phyloP scores from a whole-genome alignment of 805 yeast genomes.

The Yarrowia porcina region DNA sequence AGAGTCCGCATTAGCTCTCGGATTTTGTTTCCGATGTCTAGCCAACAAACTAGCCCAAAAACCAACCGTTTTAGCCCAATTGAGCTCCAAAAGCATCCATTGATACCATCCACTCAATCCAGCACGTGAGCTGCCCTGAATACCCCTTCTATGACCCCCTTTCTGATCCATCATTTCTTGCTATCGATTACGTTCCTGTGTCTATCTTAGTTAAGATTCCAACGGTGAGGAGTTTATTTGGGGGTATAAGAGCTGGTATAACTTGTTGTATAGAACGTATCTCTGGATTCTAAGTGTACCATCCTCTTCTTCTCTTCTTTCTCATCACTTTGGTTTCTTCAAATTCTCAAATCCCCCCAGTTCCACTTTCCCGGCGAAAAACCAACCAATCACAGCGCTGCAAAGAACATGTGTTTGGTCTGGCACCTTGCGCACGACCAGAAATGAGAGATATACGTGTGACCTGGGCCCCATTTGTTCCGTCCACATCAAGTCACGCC shows the following conservation, averaged over 20 bases:
- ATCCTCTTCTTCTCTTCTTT: background rate
- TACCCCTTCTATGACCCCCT: background rate
- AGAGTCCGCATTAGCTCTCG: no score
- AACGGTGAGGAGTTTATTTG: conserved; percentile 9
- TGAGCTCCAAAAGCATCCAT: background rate
- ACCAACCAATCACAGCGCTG: background rate
- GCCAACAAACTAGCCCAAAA: background rate
- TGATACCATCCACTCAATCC: background rate
- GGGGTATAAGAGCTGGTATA: background rate
- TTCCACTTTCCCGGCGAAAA: background rate
- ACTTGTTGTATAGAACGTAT: no score
- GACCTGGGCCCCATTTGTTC: background rate
- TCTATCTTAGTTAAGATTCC: conserved; percentile 12
- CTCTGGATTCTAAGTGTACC: background rate
- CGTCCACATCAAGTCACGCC: no score
- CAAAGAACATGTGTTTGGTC: background rate
- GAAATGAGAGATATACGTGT: background rate
- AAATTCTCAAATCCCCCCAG: background rate
- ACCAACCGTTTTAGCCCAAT: background rate
- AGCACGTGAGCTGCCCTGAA: background rate
- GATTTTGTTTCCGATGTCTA: background rate
- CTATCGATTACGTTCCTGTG: conserved; percentile 11
- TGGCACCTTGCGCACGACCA: background rate
- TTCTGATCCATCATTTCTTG: background rate
- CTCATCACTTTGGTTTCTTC: no score